Evolutionary conservation across 2,329 filamentous ascomycete species (phyloP).

Genomic region (Sporothrix inflata): DNA sequence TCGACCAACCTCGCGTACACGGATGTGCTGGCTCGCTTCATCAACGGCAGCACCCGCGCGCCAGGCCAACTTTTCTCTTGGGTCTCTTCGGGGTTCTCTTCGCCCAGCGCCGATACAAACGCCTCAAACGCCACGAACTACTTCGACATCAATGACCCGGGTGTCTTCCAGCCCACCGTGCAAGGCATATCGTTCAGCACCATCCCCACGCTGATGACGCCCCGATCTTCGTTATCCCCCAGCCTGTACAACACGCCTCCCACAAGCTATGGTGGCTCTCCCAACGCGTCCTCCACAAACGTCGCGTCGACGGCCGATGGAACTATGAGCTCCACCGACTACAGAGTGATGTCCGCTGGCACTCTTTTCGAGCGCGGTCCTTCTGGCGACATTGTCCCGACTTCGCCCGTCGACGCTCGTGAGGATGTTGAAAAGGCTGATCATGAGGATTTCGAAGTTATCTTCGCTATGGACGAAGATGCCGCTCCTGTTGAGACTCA

Average conservation of each 20-base stretch:
- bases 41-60: not conserved
- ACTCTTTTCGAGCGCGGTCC: slow-evolving; percentile 11
- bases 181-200: no score
- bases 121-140: not conserved
- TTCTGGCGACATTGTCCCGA: not conserved
- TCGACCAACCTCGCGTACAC: not conserved
- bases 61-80: not conserved
- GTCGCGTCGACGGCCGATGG: not conserved
- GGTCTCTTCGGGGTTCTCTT: not conserved
- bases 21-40: not conserved
- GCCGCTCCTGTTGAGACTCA: not conserved
- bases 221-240: not conserved
- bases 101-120: not conserved
- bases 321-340: not conserved
- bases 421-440: not conserved
- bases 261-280: not conserved
- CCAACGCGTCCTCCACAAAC: not conserved
- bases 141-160: not conserved
- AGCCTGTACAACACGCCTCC: not conserved
- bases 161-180: not conserved
- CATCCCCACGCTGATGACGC: not conserved
- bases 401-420: no score
- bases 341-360: not conserved
- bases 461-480: not conserved
- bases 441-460: not conserved